These are phyloP conservation scores for Annulohypoxylon stygium DNA, from an alignment of 495 filamentous ascomycete species.

Conservation along the genomic window DNA sequence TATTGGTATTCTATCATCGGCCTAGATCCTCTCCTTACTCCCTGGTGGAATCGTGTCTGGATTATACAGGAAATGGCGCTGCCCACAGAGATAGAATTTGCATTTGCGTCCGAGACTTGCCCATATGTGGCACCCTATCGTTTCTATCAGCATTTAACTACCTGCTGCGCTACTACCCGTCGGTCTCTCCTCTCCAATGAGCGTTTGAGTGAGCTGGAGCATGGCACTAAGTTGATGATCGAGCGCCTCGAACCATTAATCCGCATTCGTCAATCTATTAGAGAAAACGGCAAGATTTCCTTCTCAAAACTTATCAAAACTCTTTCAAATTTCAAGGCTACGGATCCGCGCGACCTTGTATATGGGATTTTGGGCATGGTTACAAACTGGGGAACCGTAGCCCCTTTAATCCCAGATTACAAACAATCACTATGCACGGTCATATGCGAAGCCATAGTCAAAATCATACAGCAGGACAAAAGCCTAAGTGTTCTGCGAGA, in stretches of 20 bases:
- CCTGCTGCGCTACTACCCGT: no score
- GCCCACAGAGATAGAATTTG: neutral
- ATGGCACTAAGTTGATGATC: neutral
- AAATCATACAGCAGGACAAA: neutral
- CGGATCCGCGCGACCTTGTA: neutral
- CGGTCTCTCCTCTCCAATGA: no score
- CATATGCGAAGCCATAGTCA: neutral
- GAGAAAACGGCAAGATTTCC: neutral
- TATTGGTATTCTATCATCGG: no score
- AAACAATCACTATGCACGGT: neutral
- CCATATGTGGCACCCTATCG: neutral
- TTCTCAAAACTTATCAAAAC: neutral
- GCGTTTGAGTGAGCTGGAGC: no score
- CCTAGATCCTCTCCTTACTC: neutral
- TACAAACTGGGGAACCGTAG: neutral
- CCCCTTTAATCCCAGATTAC: neutral
- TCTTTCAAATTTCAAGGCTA: neutral
- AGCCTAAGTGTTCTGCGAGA: neutral
- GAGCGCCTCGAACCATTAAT: neutral
- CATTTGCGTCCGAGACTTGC: neutral
- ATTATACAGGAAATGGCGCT: neutral
- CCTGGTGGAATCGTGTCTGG: neutral
- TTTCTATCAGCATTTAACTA: neutral
- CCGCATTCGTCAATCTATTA: neutral
- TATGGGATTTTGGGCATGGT: neutral